phyloP scores from a whole-genome alignment of 2,329 filamentous ascomycete genomes.

The Phymatotrichopsis omnivora region DNA sequence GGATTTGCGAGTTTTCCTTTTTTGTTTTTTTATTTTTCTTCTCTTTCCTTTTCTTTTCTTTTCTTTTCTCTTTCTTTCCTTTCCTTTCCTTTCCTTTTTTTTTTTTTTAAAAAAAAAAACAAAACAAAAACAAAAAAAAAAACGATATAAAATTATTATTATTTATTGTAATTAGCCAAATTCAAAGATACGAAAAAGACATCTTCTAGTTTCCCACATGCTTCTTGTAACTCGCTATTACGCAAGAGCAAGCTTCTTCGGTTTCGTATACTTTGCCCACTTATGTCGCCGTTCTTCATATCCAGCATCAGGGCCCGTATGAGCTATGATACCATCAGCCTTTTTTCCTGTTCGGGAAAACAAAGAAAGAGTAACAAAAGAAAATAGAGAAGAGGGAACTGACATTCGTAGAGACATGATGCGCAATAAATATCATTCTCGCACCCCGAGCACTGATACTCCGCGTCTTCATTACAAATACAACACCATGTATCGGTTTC shows the following conservation, averaged over 20 bases:
- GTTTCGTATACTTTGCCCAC: constrained; percentile 27
- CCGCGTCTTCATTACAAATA: constrained; percentile 28
- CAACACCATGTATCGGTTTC: constrained; percentile 26
- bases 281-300: constrained; percentile 24
- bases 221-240: not conserved
- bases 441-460: constrained; percentile 25
- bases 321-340: constrained; percentile 7
- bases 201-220: not conserved
- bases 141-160: not conserved
- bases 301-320: constrained; percentile 21
- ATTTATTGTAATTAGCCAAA: not conserved
- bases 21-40: not conserved
- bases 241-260: constrained; percentile 9
- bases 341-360: not conserved
- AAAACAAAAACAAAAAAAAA: not conserved
- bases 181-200: not conserved
- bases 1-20: not conserved
- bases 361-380: not conserved
- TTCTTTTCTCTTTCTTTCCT: not conserved
- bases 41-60: not conserved
- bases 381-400: not conserved
- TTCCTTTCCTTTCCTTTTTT: not conserved
- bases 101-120: not conserved
- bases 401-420: constrained; percentile 24
- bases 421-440: constrained; percentile 27